Percentiles rank a stretch among this genome's conserved stretches.
Evolutionary conservation across 139 green algal species (phyloP).

Genomic region (Deuterostichococcus epilithicus): DNA sequence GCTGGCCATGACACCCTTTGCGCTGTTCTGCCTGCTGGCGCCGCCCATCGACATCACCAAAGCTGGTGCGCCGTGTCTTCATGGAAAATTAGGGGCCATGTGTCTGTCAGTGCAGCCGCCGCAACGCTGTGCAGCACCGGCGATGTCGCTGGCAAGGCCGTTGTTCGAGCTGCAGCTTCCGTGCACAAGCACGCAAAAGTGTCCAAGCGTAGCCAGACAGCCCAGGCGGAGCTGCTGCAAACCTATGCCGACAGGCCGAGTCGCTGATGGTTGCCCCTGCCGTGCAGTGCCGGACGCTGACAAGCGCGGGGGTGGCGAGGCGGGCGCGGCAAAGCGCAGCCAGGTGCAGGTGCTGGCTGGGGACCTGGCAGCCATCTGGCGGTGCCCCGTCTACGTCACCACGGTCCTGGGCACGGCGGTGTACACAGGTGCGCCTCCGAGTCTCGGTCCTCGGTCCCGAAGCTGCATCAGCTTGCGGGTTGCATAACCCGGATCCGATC

Average conservation of each 20-base stretch:
- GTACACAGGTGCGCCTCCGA: conserved; percentile 22
- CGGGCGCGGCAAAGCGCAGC: no score
- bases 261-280: not conserved
- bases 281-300: not conserved
- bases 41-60: conserved; percentile 56
- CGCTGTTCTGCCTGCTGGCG: conserved; percentile 44
- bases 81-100: no score
- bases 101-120: not conserved
- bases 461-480: no score
- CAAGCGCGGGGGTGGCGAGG: not conserved
- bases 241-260: no score
- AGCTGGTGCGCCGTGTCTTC: conserved; percentile 8
- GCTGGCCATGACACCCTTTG: conserved; percentile 76
- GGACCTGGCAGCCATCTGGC: conserved; percentile 9
- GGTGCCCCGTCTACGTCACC: conserved; percentile 21
- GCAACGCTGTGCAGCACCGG: not conserved
- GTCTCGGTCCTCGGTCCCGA: not conserved
- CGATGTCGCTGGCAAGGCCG: no score
- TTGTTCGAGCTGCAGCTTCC: no score
- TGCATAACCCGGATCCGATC: no score
- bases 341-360: not conserved
- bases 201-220: no score
- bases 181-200: no score
- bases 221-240: no score
- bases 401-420: conserved; percentile 6